Conservation (phyloP, 2,329 filamentous ascomycete genomes). For the Epichloe typhina region DNA sequence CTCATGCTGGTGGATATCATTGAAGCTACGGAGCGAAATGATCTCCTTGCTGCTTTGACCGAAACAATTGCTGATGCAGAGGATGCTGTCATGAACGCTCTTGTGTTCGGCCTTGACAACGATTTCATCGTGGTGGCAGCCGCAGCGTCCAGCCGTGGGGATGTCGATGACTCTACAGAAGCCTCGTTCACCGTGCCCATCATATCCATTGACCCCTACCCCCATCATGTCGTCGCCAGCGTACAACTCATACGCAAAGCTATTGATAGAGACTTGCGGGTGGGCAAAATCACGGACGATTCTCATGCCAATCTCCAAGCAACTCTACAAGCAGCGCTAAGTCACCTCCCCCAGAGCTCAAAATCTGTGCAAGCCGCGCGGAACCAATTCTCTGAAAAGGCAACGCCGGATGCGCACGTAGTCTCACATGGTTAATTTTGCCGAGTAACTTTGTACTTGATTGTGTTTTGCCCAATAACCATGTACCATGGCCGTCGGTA, state of each 20-base stretch:
- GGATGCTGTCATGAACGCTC: slow-evolving; percentile 18
- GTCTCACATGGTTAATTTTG: no score
- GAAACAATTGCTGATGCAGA: slow-evolving; percentile 16
- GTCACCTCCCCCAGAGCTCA: slow-evolving; percentile 17
- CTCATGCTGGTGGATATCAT: slow-evolving; percentile 18
- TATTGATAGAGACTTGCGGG: slow-evolving; percentile 15
- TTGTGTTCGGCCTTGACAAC: slow-evolving; percentile 19
- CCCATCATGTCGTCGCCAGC: slow-evolving; percentile 16
- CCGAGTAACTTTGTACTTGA: slow-evolving; percentile 4
- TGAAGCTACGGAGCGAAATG: slow-evolving; percentile 15
- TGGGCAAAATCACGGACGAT: slow-evolving; percentile 14
- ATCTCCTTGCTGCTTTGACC: slow-evolving; percentile 13
- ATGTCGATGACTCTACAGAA: not conserved
- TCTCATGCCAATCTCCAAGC: slow-evolving; percentile 14
- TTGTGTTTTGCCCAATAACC: no score
- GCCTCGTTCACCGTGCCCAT: slow-evolving; percentile 13
- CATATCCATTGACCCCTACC: slow-evolving; percentile 20
- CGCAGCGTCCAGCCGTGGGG: not conserved
- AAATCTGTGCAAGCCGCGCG: slow-evolving; percentile 19
- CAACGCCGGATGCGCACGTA: slow-evolving; percentile 1
- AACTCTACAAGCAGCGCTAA: slow-evolving; percentile 15
- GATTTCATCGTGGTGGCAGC: slow-evolving; percentile 10
- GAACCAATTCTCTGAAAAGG: slow-evolving; percentile 10
- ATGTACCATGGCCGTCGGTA: no score
- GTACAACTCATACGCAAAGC: slow-evolving; percentile 18